Evolutionary conservation across 164 flowering plant genomes (phyloP), one percentile per base, ranked within the genome.

Genomic region (Sedum album): DNA sequence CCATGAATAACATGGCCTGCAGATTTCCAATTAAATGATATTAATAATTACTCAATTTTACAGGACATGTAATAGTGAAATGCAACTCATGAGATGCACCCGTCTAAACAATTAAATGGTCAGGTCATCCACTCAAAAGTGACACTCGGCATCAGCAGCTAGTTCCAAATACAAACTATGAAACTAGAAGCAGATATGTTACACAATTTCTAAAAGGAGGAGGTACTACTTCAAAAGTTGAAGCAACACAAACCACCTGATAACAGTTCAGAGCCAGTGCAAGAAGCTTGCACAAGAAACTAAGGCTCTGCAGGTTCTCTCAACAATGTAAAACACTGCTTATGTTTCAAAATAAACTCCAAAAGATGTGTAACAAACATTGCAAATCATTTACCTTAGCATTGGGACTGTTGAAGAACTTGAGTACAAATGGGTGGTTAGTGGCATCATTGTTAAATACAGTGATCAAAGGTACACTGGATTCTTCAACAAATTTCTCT

Each of bases 1-100:
- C 84, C 68, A 84, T 13, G 53, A 91, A 84, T 46, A 94, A 79
- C 93, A 91, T 82, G 30, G 86, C 97, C 97, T 94, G 65, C 64
- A 33, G 35, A 57, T 14, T 48, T 25, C 35, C 69, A 60, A 70
- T 46, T 38, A 31, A 31, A 10, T 38, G 31, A 35, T 42, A 33
- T 33, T 9, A 25, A 70, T 36, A 25, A 13, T 39, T 20, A 15
- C 18, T 62, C 31, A 62, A 36, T 15, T 2, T 51, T n/a, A 23
- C n/a, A n/a, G 57, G 28, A 33, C n/a, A 7, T 26, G 21, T 4
- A n/a, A 4, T 51, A n/a, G 20, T 51, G 57, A 51, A 51, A n/a
- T n/a, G 6, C 57, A 51, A 5, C 26, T 5, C 26, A 51, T 6
- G 10, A 55, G 5, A 55, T 55, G 61, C 61, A 10, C 18, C 31